Percentiles rank a stretch among this genome's conserved stretches.
Evolutionary conservation across 108 stramenopile species (phyloP).

Genomic region (Pseudonitzschia pungens): DNA sequence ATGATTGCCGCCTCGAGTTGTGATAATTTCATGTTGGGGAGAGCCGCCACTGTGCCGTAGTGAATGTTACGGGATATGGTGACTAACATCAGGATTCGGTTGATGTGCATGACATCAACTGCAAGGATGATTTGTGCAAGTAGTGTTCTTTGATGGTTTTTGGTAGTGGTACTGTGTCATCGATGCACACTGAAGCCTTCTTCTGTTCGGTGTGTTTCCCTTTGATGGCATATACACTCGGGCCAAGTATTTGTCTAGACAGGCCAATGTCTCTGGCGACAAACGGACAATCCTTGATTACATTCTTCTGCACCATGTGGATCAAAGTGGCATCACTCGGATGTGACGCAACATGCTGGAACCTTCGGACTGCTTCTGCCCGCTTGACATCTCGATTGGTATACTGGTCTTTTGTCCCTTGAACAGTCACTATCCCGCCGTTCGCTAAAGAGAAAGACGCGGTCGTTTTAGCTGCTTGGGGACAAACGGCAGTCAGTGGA

Average conservation of each 20-base stretch:
- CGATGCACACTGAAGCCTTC: neutral
- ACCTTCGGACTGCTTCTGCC: neutral
- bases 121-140: conserved; percentile 22
- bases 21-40: neutral
- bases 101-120: conserved; percentile 41
- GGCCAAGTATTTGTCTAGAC: conserved; percentile 36
- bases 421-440: neutral
- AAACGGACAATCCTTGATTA: conserved; percentile 20
- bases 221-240: conserved; percentile 29
- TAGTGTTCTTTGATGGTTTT: neutral
- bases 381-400: neutral
- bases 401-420: neutral
- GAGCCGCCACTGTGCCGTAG: conserved; percentile 34
- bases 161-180: neutral
- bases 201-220: conserved; percentile 31
- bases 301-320: neutral
- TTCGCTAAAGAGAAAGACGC: too few species aligned
- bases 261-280: conserved; percentile 21
- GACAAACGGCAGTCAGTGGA: neutral
- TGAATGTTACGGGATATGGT: conserved; percentile 33
- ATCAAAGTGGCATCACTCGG: neutral
- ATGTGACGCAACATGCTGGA: neutral
- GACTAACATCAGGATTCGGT: conserved; percentile 36
- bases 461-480: neutral
- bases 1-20: neutral